A percentile compares a stretch with the other conserved stretches of the same genome.
Evolutionary conservation across 768 basidiomycete genomes (phyloP).

Genomic region (Erythrobasidium yunnanense): DNA sequence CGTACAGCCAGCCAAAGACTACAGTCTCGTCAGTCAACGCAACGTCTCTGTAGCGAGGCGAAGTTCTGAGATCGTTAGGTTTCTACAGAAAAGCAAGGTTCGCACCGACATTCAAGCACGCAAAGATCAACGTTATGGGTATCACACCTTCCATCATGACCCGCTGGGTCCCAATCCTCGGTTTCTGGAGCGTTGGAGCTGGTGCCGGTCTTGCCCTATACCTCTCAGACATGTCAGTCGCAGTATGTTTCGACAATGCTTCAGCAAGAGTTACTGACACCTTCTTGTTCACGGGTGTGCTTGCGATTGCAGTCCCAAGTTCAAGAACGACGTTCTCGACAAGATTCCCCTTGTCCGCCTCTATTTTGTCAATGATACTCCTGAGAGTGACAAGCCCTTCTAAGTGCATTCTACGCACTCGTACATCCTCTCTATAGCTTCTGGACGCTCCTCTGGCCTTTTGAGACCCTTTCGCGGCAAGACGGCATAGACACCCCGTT

Average conservation of each 20-base stretch:
- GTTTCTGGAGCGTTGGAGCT: slow-evolving; percentile 15
- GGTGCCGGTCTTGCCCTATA: background rate
- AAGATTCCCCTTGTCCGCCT: slow-evolving; percentile 23
- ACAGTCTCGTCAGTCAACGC: no score
- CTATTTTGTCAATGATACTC: no score
- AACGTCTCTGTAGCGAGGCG: no score
- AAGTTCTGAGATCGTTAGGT: no score
- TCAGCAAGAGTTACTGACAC: no score
- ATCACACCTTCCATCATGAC: background rate
- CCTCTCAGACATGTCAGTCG: slow-evolving; percentile 21
- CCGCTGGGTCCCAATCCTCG: slow-evolving; percentile 15
- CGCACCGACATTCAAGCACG: slow-evolving; percentile 6
- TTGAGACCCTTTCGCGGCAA: background rate
- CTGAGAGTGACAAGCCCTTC: slow-evolving; percentile 23
- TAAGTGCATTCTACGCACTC: background rate
- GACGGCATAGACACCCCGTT: no score
- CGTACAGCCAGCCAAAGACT: no score
- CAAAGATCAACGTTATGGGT: background rate
- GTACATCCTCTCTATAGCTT: no score
- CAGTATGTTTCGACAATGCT: no score
- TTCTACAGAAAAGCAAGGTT: slow-evolving; percentile 21
- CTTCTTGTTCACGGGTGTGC: background rate
- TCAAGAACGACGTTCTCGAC: slow-evolving; percentile 23
- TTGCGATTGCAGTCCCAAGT: slow-evolving; percentile 11
- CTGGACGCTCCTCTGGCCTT: background rate